Evolutionary conservation across 176 grass and related monocot species (phyloP), one percentile per base, ranked within the genome.

Genomic region (Elaeis guineensis): DNA sequence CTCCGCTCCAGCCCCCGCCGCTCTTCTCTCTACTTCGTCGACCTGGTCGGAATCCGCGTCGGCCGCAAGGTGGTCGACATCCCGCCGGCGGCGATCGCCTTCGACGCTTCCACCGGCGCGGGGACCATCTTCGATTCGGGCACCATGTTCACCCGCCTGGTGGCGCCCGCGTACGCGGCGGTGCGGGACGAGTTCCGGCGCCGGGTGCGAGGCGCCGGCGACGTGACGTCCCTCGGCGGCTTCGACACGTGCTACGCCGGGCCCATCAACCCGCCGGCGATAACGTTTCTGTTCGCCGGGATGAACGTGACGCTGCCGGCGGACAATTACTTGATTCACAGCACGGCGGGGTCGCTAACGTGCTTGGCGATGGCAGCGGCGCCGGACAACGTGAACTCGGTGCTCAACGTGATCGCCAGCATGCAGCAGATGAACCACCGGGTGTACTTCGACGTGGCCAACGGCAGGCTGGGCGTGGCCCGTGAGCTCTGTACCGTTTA

Each of bases 201-300:
- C 7, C 92, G 90, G 78, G 81, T 88, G 35, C 17, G 82, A 55
- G 1, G 83, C 86, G 20, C 76, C 87, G 4, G 71, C 76, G 49
- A 84, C 87, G 32, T 88, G 85, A 80, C 92, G n/a, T 91, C 92
- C 24, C 83, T 96, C 11, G 92, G 92, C 11, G 92, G 78, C 2
- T 96, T 96, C 64, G 92, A 96, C 83, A 96, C 92, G 28, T 96
- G 92, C 72, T 90, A 90, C 80, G 82, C 90, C 78, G 16, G 74
- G 87, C 61, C 87, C 87, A 68, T 87, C 82, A 62, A 69, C 68
- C 32, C 83, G 9, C 92, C 91, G 19, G 0, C 66, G 5, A 78
- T 96, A 50, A 96, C 83, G 11, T 49, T 96, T 15, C 77, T 81
- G 59, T 75, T 96, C 80, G 78, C 65, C 62, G 75, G 82, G 17